A percentile compares a stretch with the other conserved stretches of the same genome.
Conservation (phyloP, 805 yeast genomes). For the Danielozyma ontarioensis region DNA sequence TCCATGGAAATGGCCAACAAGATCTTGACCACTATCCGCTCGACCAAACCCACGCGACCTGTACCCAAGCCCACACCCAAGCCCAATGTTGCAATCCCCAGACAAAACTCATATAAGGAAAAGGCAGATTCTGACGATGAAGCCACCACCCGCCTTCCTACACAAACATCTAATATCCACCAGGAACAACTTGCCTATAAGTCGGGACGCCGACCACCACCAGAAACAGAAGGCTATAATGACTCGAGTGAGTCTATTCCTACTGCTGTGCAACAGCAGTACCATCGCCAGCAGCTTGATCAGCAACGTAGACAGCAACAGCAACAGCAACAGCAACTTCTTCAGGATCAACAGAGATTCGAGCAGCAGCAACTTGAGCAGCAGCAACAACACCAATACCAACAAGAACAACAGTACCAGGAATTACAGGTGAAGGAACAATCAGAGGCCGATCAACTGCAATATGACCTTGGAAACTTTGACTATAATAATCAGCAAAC, state of each 20-base stretch:
- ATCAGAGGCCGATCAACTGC: constrained; percentile 1
- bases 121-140: constrained; percentile 12
- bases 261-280: constrained; percentile 5
- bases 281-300: constrained; percentile 11
- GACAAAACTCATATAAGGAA: constrained; percentile 1
- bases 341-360: neutral
- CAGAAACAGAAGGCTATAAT: too few relatives aligned
- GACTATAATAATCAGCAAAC: constrained; percentile 21
- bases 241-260: constrained; percentile 1
- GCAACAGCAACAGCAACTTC: constrained; percentile 11
- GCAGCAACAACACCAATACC: constrained; percentile 7
- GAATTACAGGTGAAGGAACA: constrained; percentile 11
- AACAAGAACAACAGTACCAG: constrained; percentile 15
- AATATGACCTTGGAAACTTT: constrained; percentile 15
- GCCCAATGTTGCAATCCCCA: constrained; percentile 5
- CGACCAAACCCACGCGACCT: constrained; percentile 40
- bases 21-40: constrained; percentile 76
- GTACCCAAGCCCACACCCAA: constrained; percentile 9
- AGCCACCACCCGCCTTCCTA: constrained; percentile 21
- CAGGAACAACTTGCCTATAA: constrained; percentile 23
- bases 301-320: constrained; percentile 6
- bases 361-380: constrained; percentile 1
- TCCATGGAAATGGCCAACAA: constrained; percentile 94
- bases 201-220: constrained; percentile 17
- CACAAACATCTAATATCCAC: constrained; percentile 18